Evolutionary conservation across 2,329 filamentous ascomycete species (phyloP), one percentile per base, ranked within the genome.

Genomic region (Geoglossum cookeanum): DNA sequence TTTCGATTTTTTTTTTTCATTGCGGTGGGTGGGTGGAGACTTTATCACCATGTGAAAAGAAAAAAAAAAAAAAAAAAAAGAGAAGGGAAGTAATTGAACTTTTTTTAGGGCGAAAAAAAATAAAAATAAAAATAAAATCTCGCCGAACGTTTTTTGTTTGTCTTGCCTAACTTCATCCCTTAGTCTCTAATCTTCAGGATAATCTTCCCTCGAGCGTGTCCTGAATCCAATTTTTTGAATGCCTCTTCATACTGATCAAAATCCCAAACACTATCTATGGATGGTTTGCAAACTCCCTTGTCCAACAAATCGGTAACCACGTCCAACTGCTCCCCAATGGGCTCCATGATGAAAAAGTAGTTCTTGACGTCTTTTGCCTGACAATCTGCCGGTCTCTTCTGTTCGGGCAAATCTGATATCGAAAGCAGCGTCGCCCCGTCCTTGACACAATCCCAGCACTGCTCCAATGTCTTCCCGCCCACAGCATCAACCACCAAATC

Each of bases 401-500:
- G 59, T 56, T 65, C 63, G 1, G 70, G 68, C 0, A 69, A 67
- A 58, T 70, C 67, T 15, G 65, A 67, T 57, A 74, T 72, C 62
- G 69, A 71, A 29, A 73, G 61, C 22, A 74, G 49, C 27, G 61
- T 63, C 0, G 71, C 71, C 2, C 61, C 63, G 32, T 68, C 65
- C 58, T 68, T 70, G 1, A 70, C 66, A 55, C 62, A 63, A 60
- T 66, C 71, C 73, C 72, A 75, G 0, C 69, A 68, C 62, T 72
- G 70, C n/a, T 63, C 63, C 7, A 74, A 62, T 2, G 69, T 66
- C 57, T 65, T 64, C 9, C 71, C 66, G 6, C 74, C 74, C 42
- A 72, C 65, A 54, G 67, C 71, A 62, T 75, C 73, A 57, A 75
- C 58, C 11, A 74, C 68, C 4, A 75, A 56, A 62, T 75, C 72